Base-by-base conservation (phyloP, 2,329 filamentous ascomycete genomes). In the Claviceps africana region DNA sequence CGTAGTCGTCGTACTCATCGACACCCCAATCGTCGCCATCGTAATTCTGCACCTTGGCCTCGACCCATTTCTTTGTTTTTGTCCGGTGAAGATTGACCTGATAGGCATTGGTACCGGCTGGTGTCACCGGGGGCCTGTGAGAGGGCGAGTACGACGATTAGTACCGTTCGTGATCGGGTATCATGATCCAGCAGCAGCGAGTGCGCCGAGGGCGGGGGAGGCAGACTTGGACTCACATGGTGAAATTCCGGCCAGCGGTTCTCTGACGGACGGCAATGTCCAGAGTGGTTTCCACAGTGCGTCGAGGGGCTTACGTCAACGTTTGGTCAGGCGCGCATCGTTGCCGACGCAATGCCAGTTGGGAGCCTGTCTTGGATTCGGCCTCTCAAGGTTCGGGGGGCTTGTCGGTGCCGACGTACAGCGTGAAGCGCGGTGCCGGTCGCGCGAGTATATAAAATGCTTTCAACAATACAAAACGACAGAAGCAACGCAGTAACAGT, bases 11-110 rank as follows among this genome's bases (percentile, higher is more conserved):
- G 53, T 80, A 77, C 9, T 83, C 79, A 37, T 84, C 81, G 52
- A 75, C 85, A 37, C 88, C 91, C 90, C 91, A 96, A 63, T 95
- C 91, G 61, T 94, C 89, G 56, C 90, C 91, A 61, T 91, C 90
- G 63, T 97, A 97, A 63, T 81, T 86, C 60, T 86, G 83, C 54
- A 81, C 76, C 67, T 90, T 91, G 37, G 91, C 91, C 62, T 95
- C 85, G 39, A 91, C 85, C 91, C 91, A 97, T 78, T 95, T 95
- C 69, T 84, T 86, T 52, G 90, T 96, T 71, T 95, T 95, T 52
- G 82, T 79, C 56, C 91, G 83, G 69, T 87, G 91, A 48, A 96
- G 83, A 65, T 95, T 94, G 50, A 88, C 81, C 65, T 86, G 85
- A 70, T 90, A 95, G 28, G 68, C 61, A 53, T 60, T 65, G 54